Evolutionary conservation across 2,329 filamentous ascomycete species (phyloP).

Genomic region (Nemania sp.): DNA sequence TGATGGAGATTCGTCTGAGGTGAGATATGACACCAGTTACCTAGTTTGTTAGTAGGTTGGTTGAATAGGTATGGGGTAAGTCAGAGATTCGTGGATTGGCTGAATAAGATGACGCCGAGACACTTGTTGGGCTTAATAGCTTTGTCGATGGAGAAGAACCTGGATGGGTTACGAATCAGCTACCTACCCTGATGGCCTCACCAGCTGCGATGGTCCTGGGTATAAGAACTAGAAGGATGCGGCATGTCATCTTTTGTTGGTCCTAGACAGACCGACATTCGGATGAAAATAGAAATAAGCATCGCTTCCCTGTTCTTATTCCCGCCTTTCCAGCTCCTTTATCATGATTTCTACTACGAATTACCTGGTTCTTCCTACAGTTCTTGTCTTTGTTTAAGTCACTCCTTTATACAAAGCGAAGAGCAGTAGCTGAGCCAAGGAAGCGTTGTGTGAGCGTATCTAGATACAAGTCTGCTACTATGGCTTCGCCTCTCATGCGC

Average conservation of each 20-base stretch:
- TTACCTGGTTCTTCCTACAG: too few relatives aligned
- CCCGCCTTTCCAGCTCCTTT: too few relatives aligned
- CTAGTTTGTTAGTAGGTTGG: neutral
- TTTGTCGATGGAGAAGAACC: neutral
- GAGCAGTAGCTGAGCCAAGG: neutral
- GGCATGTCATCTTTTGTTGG: neutral
- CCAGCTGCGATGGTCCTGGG: neutral
- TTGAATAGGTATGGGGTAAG: neutral
- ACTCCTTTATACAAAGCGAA: neutral
- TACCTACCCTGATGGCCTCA: neutral
- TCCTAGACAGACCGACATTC: neutral
- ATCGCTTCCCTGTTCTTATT: neutral
- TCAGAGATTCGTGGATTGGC: neutral
- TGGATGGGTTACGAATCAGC: neutral
- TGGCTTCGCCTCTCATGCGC: conserved; percentile 48
- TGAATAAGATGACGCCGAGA: neutral
- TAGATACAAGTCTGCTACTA: conserved; percentile 1
- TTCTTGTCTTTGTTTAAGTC: neutral
- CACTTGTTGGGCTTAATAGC: neutral
- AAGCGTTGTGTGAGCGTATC: neutral
- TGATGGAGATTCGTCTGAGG: neutral
- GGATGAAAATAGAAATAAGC: neutral
- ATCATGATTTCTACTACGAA: too few relatives aligned
- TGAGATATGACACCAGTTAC: neutral
- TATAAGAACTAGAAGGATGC: neutral